These are phyloP conservation scores for Hypocreales sp. DNA, from an alignment of 2,329 filamentous ascomycete species.

Conservation along the genomic window DNA sequence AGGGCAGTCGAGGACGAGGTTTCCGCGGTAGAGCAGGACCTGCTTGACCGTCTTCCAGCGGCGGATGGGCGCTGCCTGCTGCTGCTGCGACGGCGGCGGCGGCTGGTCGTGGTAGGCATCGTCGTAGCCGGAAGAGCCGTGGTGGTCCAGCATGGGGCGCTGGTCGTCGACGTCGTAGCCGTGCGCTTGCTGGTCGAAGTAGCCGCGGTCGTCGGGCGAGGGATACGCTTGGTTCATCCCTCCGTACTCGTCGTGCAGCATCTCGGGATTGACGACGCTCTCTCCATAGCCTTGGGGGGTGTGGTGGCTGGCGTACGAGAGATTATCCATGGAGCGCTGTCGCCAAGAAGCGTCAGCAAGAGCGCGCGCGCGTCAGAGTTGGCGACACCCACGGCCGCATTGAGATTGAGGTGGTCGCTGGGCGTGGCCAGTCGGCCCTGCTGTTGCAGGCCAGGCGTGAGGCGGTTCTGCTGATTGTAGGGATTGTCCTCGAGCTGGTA, in stretches of 20 bases:
- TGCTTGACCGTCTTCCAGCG: constrained; percentile 98
- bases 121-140: constrained; percentile 23
- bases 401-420: constrained; percentile 64
- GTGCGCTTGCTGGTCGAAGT: constrained; percentile 27
- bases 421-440: constrained; percentile 38
- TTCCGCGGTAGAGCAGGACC: constrained; percentile 92
- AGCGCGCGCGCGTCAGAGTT: background rate
- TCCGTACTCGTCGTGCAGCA: constrained; percentile 51
- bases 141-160: constrained; percentile 60
- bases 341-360: background rate
- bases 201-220: constrained; percentile 48
- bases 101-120: constrained; percentile 31
- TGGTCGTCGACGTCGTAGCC: constrained; percentile 59
- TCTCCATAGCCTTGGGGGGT: constrained; percentile 30
- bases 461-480: constrained; percentile 39
- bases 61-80: constrained; percentile 41
- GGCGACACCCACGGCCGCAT: constrained; percentile 57
- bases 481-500: constrained; percentile 75
- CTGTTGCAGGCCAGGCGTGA: constrained; percentile 13
- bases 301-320: constrained; percentile 28
- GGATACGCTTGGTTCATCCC: constrained; percentile 21
- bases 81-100: constrained; percentile 9
- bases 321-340: constrained; percentile 36
- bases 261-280: constrained; percentile 69
- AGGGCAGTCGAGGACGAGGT: constrained; percentile 91